phyloP scores from a whole-genome alignment of 805 yeast species.

The Saccharomycopsis sp. region DNA sequence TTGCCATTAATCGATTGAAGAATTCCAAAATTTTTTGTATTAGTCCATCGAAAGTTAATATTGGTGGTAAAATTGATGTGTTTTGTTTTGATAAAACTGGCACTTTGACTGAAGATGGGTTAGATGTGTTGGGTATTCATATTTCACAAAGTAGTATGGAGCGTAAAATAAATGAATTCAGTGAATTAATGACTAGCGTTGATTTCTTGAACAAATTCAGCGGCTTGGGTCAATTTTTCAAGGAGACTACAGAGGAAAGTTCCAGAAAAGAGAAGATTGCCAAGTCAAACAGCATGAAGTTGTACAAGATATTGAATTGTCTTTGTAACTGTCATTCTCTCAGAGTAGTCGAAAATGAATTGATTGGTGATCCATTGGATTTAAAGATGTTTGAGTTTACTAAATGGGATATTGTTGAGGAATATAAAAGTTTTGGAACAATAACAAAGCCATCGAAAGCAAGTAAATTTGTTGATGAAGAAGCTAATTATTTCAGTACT shows the following conservation, averaged over 20 bases:
- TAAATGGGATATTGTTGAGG: constrained; percentile 68
- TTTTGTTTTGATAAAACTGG: constrained; percentile 97
- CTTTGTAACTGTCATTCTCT: constrained; percentile 77
- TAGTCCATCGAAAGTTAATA: constrained; percentile 88
- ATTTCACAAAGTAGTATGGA: constrained; percentile 23
- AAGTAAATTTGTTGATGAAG: constrained; percentile 19
- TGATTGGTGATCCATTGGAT: constrained; percentile 93
- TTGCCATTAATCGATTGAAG: constrained; percentile 75
- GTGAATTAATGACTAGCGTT: constrained; percentile 18
- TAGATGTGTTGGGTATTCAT: constrained; percentile 76
- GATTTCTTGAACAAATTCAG: too few relatives aligned
- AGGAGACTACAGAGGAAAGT: constrained; percentile 24
- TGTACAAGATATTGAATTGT: constrained; percentile 31
- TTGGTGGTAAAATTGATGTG: constrained; percentile 91
- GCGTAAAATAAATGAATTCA: constrained; percentile 16
- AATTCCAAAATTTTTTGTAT: constrained; percentile 73
- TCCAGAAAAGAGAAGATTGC: constrained; percentile 1
- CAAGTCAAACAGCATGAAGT: constrained; percentile 12
- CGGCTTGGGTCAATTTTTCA: constrained; percentile 23
- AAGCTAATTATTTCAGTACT: constrained; percentile 32
- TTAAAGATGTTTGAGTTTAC: constrained; percentile 90
- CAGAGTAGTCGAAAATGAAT: constrained; percentile 65
- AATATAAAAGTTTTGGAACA: constrained; percentile 44
- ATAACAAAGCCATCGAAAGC: constrained; percentile 37
- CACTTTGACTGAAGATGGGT: constrained; percentile 92